Percentiles rank a stretch among this genome's conserved stretches.
phyloP scores from a whole-genome alignment of 257 asterid genomes.

The Plantago elongata region DNA sequence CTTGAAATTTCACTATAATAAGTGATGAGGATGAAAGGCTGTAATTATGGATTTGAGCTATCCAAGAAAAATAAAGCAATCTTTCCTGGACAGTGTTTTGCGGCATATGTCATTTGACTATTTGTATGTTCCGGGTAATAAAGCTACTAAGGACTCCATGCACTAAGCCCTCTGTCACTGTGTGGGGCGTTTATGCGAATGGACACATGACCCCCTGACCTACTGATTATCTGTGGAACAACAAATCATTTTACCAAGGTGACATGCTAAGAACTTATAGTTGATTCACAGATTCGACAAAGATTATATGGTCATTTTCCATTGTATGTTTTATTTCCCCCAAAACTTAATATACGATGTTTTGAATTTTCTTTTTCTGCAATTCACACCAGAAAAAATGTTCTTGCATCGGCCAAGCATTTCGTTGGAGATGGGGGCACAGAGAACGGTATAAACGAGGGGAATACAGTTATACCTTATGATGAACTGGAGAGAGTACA shows the following conservation, averaged over 20 bases:
- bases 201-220: not conserved
- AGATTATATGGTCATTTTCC: slow-evolving; percentile 7
- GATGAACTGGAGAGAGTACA: slow-evolving; percentile 77
- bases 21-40: not conserved
- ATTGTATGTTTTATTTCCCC: slow-evolving; percentile 7
- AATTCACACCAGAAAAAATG: slow-evolving; percentile 57
- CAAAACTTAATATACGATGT: slow-evolving; percentile 15
- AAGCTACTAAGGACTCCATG: too few relatives aligned
- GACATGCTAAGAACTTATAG: not conserved
- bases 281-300: not conserved
- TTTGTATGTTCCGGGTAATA: too few relatives aligned
- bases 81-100: too few relatives aligned
- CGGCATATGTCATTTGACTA: too few relatives aligned
- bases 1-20: not conserved
- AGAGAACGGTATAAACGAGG: slow-evolving; percentile 78
- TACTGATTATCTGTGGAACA: not conserved
- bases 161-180: too few relatives aligned
- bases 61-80: not conserved
- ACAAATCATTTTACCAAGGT: too few relatives aligned
- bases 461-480: slow-evolving; percentile 60
- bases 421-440: slow-evolving; percentile 94
- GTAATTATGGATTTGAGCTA: slow-evolving; percentile 7
- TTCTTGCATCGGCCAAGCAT: slow-evolving; percentile 89
- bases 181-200: too few relatives aligned
- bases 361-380: slow-evolving; percentile 17